Evolutionary conservation across 441 rosid species (phyloP).

Genomic region (Jatropha podagrica): DNA sequence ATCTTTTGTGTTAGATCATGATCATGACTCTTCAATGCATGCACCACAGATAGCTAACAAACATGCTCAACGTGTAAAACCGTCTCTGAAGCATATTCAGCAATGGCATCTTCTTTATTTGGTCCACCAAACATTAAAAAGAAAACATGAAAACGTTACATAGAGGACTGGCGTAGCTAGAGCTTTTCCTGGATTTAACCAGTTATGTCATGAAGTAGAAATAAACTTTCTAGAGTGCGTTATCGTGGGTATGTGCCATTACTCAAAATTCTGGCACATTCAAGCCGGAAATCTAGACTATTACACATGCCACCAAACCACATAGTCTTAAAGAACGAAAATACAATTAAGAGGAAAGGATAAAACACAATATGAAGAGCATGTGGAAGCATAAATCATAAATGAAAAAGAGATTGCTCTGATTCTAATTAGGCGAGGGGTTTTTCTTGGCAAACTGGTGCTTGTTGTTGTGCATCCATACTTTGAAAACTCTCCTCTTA

Average conservation of each 20-base stretch:
- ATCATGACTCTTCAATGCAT: not conserved
- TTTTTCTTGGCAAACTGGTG: conserved; percentile 47
- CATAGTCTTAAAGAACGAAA: not conserved
- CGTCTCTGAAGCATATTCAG: not conserved
- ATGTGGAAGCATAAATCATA: no score
- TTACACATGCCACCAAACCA: not conserved
- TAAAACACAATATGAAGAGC: not conserved
- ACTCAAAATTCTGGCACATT: not conserved
- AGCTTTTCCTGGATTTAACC: not conserved
- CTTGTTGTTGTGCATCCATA: conserved; percentile 91
- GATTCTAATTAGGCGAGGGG: conserved; percentile 7
- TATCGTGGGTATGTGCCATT: not conserved
- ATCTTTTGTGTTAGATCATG: not conserved
- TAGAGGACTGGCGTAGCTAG: not conserved
- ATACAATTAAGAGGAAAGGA: not conserved
- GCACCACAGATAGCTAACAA: no score
- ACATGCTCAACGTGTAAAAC: not conserved
- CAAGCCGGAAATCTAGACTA: not conserved
- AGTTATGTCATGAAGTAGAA: not conserved
- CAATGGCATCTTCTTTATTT: not conserved
- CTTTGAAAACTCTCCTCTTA: conserved; percentile 75
- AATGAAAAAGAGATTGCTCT: no score
- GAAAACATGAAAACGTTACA: not conserved
- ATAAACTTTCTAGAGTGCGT: not conserved
- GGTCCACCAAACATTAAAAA: not conserved